phyloP scores from a whole-genome alignment of 129 eudicot genomes.

The Escallonia herrerae region DNA sequence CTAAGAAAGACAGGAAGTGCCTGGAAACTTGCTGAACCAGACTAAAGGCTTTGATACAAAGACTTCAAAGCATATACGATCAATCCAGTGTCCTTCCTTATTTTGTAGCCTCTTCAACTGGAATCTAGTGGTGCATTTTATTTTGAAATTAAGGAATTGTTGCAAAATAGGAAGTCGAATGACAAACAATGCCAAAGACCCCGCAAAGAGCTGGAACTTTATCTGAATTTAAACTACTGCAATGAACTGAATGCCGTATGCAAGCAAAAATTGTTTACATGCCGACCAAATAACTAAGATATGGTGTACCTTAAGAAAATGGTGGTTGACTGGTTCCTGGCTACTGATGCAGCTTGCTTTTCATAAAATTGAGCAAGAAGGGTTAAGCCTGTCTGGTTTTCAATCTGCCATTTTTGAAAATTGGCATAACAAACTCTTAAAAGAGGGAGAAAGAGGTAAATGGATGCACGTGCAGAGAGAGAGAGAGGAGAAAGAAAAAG shows the following conservation, averaged over 20 bases:
- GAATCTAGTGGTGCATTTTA: no score
- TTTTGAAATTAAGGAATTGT: no score
- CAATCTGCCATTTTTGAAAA: slow-evolving; percentile 56
- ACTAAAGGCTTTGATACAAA: no score
- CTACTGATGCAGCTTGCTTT: slow-evolving; percentile 50
- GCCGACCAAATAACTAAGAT: not conserved
- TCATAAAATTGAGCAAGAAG: slow-evolving; percentile 68
- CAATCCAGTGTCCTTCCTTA: no score
- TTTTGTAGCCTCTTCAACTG: no score
- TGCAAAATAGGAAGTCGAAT: no score
- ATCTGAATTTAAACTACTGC: not conserved
- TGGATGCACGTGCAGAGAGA: not conserved
- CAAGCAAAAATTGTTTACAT: not conserved
- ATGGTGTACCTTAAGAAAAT: slow-evolving; percentile 56
- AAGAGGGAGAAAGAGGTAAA: not conserved
- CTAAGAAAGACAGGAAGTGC: no score
- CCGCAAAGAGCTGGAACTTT: no score
- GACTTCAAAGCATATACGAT: no score
- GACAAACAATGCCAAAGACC: no score
- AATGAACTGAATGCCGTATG: slow-evolving; percentile 2
- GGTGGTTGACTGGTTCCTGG: slow-evolving; percentile 54
- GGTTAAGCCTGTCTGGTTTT: slow-evolving; percentile 62
- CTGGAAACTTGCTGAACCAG: no score
- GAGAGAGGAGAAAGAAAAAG: not conserved
- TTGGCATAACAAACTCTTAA: slow-evolving; percentile 5